Base-by-base conservation (phyloP, 73 alveolate species). In the Paraurostyla sp. region DNA sequence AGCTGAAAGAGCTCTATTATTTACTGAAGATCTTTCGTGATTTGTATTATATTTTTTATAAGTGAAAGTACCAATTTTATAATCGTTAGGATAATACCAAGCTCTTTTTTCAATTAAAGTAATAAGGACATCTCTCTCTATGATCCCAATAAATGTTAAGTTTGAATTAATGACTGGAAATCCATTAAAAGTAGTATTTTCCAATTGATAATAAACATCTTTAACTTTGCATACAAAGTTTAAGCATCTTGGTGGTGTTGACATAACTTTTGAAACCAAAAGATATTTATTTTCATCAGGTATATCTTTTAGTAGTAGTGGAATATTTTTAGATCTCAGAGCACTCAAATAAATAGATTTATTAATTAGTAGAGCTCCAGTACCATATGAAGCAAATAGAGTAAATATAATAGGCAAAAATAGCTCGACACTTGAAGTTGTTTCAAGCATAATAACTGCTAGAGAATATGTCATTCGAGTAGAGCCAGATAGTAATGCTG, bases 381-480 rank as follows among this genome's bases (percentile, higher is more conserved):
- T 89, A 0, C 91, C 76, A 56, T 80, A 62, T 2, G 97, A 80
- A 11, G 63, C 35, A 56, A 91, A 40, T 32, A 84, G 87, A 7
- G 97, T 83, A 27, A 93, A 85, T 3, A 93, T 73, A 6, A 93
- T 71, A 13, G 97, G 97, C 41, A 93, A 30, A 80, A 80, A 85
- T 42, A 80, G 80, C 60, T 90, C 91, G 4, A 88, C 91, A 76
- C 88, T 85, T 18, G 92, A 89, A 0, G 97, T 83, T 9, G 97
- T 93, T 81, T 93, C 97, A 35, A 91, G 88, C 94, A 93, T 69
- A 16, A 93, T 85, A 56, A 93, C 97, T 18, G 93, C 96, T 35
- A 93, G 36, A 0, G 94, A 93, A 42, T 90, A 83, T 6, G 97
- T 93, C 91, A 93, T 92, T 40, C 97, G 80, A 0, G 97, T 88